A percentile compares a stretch with the other conserved stretches of the same genome.
These are phyloP conservation scores for Hura crepitans DNA, from an alignment of 441 rosid species.

Conservation along the genomic window DNA sequence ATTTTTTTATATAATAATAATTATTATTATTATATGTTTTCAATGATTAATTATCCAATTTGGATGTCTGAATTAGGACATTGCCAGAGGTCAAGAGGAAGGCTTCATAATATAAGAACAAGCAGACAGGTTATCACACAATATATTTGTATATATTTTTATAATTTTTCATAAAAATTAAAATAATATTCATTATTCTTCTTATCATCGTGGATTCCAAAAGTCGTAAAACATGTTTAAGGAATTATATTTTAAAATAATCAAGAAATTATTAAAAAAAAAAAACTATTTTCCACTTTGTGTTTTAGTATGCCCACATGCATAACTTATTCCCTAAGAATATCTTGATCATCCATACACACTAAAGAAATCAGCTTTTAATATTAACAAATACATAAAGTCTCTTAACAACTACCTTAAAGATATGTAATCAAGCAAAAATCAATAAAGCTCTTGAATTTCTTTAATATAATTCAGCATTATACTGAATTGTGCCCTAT, in stretches of 20 bases:
- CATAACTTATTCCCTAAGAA: slow-evolving; percentile 11
- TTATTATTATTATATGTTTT: not conserved
- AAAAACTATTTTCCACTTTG: not conserved
- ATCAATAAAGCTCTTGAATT: not conserved
- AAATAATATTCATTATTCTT: slow-evolving; percentile 3
- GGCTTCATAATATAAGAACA: slow-evolving; percentile 28
- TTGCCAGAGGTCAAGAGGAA: slow-evolving; percentile 23
- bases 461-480: not conserved
- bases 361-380: not conserved
- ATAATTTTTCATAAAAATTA: not conserved
- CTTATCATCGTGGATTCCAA: slow-evolving; percentile 13
- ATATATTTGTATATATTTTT: not conserved
- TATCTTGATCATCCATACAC: slow-evolving; percentile 19
- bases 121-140: slow-evolving; percentile 24
- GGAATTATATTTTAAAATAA: not conserved
- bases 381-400: not conserved
- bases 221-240: slow-evolving; percentile 20
- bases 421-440: slow-evolving; percentile 21
- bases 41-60: slow-evolving; percentile 11
- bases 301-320: slow-evolving; percentile 17
- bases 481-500: slow-evolving; percentile 12
- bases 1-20: not conserved
- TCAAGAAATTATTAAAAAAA: too few relatives aligned
- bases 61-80: slow-evolving; percentile 28
- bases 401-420: slow-evolving; percentile 17